Evolutionary conservation across 148 eudicot genomes (phyloP).

Genomic region (Hydrangea macrophylla): DNA sequence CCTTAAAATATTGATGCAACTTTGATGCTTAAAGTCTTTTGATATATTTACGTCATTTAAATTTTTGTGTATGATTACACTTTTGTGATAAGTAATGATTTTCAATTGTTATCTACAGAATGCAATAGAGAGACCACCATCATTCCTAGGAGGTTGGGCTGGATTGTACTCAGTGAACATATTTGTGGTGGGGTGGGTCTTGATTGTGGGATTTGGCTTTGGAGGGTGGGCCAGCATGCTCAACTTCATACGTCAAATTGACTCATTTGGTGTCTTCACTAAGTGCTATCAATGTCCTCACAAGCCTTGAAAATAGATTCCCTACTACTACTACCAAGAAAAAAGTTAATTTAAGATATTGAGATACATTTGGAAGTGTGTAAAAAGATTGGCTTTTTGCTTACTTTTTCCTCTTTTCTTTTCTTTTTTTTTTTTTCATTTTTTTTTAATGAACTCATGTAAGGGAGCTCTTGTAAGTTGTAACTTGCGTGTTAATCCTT

Average conservation of each 20-base stretch:
- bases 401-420: neutral
- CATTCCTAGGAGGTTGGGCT: slow-evolving; percentile 66
- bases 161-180: slow-evolving; percentile 60
- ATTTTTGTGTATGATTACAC: neutral
- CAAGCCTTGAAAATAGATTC: slow-evolving; percentile 28
- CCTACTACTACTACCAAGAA: neutral
- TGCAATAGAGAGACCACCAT: slow-evolving; percentile 77
- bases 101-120: slow-evolving; percentile 33
- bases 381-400: slow-evolving; percentile 31
- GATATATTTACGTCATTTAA: too few species aligned
- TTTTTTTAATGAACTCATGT: too few species aligned
- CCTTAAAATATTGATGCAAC: too few species aligned
- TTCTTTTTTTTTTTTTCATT: slow-evolving; percentile 5
- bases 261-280: slow-evolving; percentile 77
- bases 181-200: slow-evolving; percentile 77
- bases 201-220: slow-evolving; percentile 76
- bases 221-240: slow-evolving; percentile 93
- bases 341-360: neutral
- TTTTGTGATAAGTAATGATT: neutral
- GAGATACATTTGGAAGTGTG: slow-evolving; percentile 39
- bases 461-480: neutral
- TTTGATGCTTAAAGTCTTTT: too few species aligned
- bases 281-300: slow-evolving; percentile 84
- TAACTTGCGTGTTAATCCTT: slow-evolving; percentile 7
- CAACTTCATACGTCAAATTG: slow-evolving; percentile 64